phyloP scores from a whole-genome alignment of 179 eudicot species.

The Silene vulgaris region DNA sequence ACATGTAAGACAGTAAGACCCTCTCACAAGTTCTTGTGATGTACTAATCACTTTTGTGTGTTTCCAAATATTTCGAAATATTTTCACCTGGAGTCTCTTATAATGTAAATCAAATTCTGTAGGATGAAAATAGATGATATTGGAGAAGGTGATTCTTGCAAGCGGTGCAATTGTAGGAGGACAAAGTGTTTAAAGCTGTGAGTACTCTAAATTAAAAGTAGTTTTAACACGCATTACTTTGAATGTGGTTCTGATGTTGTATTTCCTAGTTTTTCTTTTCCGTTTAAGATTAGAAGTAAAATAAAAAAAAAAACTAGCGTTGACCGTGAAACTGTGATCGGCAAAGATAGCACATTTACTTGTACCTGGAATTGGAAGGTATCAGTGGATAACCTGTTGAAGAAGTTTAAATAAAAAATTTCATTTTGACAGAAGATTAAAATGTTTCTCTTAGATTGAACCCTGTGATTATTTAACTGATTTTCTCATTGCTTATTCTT shows the following conservation, averaged over 20 bases:
- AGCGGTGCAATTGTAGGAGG: conserved; percentile 77
- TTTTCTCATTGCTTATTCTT: conserved; percentile 13
- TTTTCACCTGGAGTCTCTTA: not conserved
- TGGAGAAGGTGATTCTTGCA: conserved; percentile 56
- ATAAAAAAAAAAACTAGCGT: no score
- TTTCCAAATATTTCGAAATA: not conserved
- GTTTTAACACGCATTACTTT: not conserved
- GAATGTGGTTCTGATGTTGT: conserved; percentile 1
- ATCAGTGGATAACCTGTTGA: no score
- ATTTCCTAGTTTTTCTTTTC: not conserved
- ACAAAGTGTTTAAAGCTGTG: conserved; percentile 84
- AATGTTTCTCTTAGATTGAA: not conserved
- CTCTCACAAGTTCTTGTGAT: not conserved
- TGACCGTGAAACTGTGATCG: no score
- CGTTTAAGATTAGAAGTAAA: no score
- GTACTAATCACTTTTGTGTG: not conserved
- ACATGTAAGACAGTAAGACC: not conserved
- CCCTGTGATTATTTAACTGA: not conserved
- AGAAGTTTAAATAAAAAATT: no score
- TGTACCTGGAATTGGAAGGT: no score
- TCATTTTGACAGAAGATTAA: not conserved
- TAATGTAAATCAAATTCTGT: conserved; percentile 22
- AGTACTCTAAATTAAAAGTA: conserved; percentile 25
- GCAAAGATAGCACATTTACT: no score
- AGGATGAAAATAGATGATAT: conserved; percentile 51